Evolutionary conservation across 2,329 filamentous ascomycete genomes (phyloP).

Genomic region (Alternaria novae-zelandiae): DNA sequence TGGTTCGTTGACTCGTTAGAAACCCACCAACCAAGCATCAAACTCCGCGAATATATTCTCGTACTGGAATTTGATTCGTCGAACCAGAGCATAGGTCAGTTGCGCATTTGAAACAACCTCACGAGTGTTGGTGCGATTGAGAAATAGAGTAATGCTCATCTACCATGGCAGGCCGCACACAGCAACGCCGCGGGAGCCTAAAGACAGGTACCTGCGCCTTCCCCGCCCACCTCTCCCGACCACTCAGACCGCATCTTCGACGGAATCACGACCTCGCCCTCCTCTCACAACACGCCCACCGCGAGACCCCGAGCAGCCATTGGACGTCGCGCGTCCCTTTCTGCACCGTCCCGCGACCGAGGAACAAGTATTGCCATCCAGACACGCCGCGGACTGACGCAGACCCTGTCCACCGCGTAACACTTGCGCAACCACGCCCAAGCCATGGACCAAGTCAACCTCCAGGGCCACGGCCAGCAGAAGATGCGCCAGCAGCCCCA

Average conservation of each 20-base stretch:
- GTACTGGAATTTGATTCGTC: constrained; percentile 24
- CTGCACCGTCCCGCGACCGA: constrained; percentile 28
- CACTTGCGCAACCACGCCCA: constrained; percentile 35
- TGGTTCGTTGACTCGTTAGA: constrained; percentile 23
- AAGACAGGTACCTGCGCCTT: constrained; percentile 13
- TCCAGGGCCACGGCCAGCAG: constrained; percentile 46
- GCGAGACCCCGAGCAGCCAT: constrained; percentile 28
- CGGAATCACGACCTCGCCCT: constrained; percentile 42
- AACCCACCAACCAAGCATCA: constrained; percentile 26
- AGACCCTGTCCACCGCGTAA: constrained; percentile 42
- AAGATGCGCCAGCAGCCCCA: constrained; percentile 46
- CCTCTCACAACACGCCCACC: constrained; percentile 37
- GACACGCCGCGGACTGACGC: constrained; percentile 23
- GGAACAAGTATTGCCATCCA: constrained; percentile 2
- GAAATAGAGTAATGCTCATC: constrained; percentile 12
- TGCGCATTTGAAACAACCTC: constrained; percentile 9
- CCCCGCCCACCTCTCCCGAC: constrained; percentile 35
- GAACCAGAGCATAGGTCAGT: constrained; percentile 18
- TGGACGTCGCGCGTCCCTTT: constrained; percentile 26
- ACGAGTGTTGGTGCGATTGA: constrained; percentile 8
- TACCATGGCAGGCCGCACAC: constrained; percentile 20
- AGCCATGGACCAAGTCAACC: constrained; percentile 48
- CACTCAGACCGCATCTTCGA: constrained; percentile 42
- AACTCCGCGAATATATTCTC: constrained; percentile 16
- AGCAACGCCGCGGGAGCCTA: constrained; percentile 1